Evolutionary conservation across 2,329 filamentous ascomycete species (phyloP).

Genomic region (Aspergillus sp.): DNA sequence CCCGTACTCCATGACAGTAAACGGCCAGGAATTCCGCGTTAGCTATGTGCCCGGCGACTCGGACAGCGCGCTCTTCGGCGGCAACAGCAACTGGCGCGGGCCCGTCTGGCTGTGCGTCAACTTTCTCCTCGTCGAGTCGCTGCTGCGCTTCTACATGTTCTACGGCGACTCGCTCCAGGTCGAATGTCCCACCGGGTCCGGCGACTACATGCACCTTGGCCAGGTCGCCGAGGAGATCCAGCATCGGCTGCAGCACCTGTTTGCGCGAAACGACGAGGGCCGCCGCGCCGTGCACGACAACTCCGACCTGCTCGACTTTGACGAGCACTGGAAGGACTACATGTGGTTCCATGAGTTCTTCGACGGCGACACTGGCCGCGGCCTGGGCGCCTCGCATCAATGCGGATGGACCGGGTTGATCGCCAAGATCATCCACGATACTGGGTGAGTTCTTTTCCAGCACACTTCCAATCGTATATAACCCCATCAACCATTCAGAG

Average conservation of each 20-base stretch:
- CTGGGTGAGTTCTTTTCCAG: slow-evolving; percentile 63
- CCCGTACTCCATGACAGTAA: slow-evolving; percentile 93
- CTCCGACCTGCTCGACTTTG: slow-evolving; percentile 82
- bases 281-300: slow-evolving; percentile 84
- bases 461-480: neutral
- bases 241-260: slow-evolving; percentile 88
- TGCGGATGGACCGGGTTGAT: slow-evolving; percentile 96
- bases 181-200: slow-evolving; percentile 90
- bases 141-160: slow-evolving; percentile 95
- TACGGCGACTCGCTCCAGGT: slow-evolving; percentile 86
- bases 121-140: slow-evolving; percentile 86
- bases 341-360: slow-evolving; percentile 99
- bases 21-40: slow-evolving; percentile 83
- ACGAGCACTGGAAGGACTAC: slow-evolving; percentile 88
- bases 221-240: slow-evolving; percentile 94
- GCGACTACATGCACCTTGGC: slow-evolving; percentile 91
- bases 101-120: slow-evolving; percentile 97
- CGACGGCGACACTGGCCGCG: slow-evolving; percentile 84
- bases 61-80: slow-evolving; percentile 89
- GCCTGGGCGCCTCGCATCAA: slow-evolving; percentile 88
- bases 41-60: slow-evolving; percentile 93
- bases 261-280: slow-evolving; percentile 78
- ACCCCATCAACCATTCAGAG: slow-evolving; percentile 38
- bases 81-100: slow-evolving; percentile 96
- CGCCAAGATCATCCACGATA: slow-evolving; percentile 96